Percentiles rank a stretch among this genome's conserved stretches.
Conservation (phyloP, 805 yeast genomes). For the Zygotorulaspora sp. region DNA sequence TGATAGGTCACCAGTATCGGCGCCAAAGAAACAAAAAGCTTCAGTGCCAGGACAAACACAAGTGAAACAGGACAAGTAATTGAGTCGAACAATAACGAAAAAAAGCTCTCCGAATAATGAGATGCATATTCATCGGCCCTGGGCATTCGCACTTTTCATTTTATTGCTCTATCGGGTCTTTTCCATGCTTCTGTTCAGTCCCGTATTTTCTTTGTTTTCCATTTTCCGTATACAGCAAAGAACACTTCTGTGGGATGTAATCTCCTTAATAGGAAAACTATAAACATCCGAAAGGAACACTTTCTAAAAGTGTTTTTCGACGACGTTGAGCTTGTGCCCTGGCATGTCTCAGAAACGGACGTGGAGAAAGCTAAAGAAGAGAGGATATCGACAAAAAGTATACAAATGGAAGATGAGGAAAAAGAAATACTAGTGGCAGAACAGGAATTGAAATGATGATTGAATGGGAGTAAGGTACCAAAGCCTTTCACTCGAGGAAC, state of each 20-base stretch:
- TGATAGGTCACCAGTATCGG: neutral
- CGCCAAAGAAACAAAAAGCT: slow-evolving; percentile 1
- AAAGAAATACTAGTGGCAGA: neutral
- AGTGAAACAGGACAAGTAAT: neutral
- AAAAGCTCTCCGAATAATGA: neutral
- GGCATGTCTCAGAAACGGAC: neutral
- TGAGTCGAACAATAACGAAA: neutral
- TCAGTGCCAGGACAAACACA: neutral
- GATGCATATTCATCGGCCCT: too few species aligned
- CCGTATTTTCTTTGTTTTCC: neutral
- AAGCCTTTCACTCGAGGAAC: neutral
- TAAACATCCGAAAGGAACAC: neutral
- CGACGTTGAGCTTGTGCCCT: neutral
- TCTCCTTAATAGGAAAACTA: neutral
- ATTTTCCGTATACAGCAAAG: neutral
- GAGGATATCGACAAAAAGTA: neutral
- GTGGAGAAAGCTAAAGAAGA: neutral
- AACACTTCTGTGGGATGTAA: neutral
- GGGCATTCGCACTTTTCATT: too few species aligned
- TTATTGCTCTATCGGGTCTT: too few species aligned
- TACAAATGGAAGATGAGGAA: slow-evolving; percentile 1
- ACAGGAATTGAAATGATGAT: neutral
- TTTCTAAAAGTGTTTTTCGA: slow-evolving; percentile 1
- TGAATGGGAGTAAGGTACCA: neutral
- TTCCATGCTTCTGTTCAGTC: neutral